Conservation (phyloP, 1,284 basidiomycete genomes). For the Ustilago tritici region DNA sequence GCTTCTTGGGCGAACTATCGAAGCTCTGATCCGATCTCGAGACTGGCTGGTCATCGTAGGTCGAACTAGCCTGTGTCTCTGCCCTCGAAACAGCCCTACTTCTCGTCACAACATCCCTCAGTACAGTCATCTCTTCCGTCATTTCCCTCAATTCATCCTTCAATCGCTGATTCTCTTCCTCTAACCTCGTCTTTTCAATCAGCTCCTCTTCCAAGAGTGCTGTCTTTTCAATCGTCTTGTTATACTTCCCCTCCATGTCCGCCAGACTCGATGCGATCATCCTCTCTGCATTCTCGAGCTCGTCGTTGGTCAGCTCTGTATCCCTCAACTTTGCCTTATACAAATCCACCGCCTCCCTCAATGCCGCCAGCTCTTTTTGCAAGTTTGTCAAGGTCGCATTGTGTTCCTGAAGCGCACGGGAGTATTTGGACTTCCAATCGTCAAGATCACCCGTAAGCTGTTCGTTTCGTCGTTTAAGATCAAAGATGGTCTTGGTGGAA, state of each 20-base stretch:
- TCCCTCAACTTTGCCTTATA: constrained; percentile 67
- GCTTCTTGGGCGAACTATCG: constrained; percentile 42
- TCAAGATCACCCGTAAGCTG: constrained; percentile 58
- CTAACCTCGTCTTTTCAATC: constrained; percentile 87
- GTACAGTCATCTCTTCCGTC: constrained; percentile 84
- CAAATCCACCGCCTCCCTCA: constrained; percentile 61
- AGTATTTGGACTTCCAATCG: constrained; percentile 68
- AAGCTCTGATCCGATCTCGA: constrained; percentile 33
- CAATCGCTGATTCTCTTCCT: constrained; percentile 90
- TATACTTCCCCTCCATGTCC: constrained; percentile 91
- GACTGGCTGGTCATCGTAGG: constrained; percentile 29
- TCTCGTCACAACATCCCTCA: constrained; percentile 74
- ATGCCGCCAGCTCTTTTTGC: constrained; percentile 55
- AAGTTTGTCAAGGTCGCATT: constrained; percentile 59
- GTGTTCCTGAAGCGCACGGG: constrained; percentile 61
- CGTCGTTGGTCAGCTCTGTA: constrained; percentile 69
- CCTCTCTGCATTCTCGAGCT: constrained; percentile 69
- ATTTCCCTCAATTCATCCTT: constrained; percentile 93
- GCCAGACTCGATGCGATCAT: constrained; percentile 90
- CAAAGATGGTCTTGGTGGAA: constrained; percentile 49
- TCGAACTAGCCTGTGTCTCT: constrained; percentile 34
- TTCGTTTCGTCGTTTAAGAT: constrained; percentile 57
- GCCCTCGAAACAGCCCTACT: constrained; percentile 24
- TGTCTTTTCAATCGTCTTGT: constrained; percentile 92
- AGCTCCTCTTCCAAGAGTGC: constrained; percentile 96